A percentile compares a stretch with the other conserved stretches of the same genome.
These are phyloP conservation scores for Colletotrichum australisinense DNA, from an alignment of 2,329 filamentous ascomycete species.

Conservation along the genomic window DNA sequence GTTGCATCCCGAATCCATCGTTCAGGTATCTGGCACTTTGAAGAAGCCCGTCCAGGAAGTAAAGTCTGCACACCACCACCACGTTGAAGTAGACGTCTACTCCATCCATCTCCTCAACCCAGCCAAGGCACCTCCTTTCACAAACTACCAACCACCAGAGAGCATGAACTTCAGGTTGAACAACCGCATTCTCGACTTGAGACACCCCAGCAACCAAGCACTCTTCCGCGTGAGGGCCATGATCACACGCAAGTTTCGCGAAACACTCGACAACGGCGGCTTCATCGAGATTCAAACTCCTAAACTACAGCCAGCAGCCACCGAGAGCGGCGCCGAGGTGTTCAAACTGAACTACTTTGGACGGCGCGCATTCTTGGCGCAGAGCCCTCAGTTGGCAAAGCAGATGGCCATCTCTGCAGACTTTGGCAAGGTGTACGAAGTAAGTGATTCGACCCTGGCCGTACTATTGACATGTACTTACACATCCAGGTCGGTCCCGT, in stretches of 20 bases:
- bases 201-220: constrained; percentile 87
- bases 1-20: constrained; percentile 80
- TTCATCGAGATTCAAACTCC: constrained; percentile 96
- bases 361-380: constrained; percentile 86
- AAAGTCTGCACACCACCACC: constrained; percentile 79
- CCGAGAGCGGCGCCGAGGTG: constrained; percentile 90
- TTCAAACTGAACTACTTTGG: constrained; percentile 95
- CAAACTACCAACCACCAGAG: constrained; percentile 54
- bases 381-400: constrained; percentile 92
- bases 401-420: constrained; percentile 93
- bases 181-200: constrained; percentile 80
- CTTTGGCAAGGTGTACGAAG: constrained; percentile 88
- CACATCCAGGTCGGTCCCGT: constrained; percentile 75
- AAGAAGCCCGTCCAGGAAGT: constrained; percentile 80
- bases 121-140: constrained; percentile 61
- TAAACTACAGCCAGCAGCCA: constrained; percentile 89
- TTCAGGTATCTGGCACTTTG: constrained; percentile 79
- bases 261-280: constrained; percentile 76
- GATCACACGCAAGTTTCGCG: constrained; percentile 83
- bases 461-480: not conserved
- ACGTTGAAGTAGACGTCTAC: constrained; percentile 79
- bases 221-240: constrained; percentile 89
- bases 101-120: constrained; percentile 63
- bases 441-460: constrained; percentile 40
- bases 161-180: constrained; percentile 43